These are phyloP conservation scores for Paralagenidium karlingii DNA, from an alignment of 352 stramenopile species.

Conservation along the genomic window DNA sequence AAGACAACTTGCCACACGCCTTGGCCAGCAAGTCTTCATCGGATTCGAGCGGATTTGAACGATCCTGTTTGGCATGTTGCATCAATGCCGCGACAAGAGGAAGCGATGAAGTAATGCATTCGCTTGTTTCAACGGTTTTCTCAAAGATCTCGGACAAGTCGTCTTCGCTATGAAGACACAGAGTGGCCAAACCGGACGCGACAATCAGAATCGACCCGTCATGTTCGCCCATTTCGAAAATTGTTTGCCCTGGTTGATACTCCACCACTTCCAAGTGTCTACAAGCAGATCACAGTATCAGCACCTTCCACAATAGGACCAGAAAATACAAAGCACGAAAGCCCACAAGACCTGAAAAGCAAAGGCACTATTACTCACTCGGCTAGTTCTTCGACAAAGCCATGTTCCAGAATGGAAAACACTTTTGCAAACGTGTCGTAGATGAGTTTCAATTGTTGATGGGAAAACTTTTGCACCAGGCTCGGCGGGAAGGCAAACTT, in stretches of 20 bases:
- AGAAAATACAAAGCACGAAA: slow-evolving; percentile 3
- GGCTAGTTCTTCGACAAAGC: slow-evolving; percentile 48
- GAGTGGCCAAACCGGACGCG: slow-evolving; percentile 28
- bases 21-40: slow-evolving; percentile 17
- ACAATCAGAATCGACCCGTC: slow-evolving; percentile 74
- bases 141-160: slow-evolving; percentile 24
- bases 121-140: slow-evolving; percentile 32
- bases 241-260: slow-evolving; percentile 28
- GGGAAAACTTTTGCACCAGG: slow-evolving; percentile 40
- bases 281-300: no score
- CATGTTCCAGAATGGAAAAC: slow-evolving; percentile 58
- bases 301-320: slow-evolving; percentile 1
- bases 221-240: slow-evolving; percentile 41
- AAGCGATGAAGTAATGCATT: slow-evolving; percentile 62
- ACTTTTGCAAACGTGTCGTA: slow-evolving; percentile 72
- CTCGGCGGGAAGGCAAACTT: no score
- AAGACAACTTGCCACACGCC: slow-evolving; percentile 43
- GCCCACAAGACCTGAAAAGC: background rate
- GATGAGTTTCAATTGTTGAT: slow-evolving; percentile 64
- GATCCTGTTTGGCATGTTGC: slow-evolving; percentile 5
- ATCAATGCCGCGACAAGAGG: slow-evolving; percentile 47
- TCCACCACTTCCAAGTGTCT: slow-evolving; percentile 46
- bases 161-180: slow-evolving; percentile 43
- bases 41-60: slow-evolving; percentile 5
- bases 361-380: slow-evolving; percentile 8